phyloP scores from a whole-genome alignment of 805 yeast genomes.

The Candida piceae region DNA sequence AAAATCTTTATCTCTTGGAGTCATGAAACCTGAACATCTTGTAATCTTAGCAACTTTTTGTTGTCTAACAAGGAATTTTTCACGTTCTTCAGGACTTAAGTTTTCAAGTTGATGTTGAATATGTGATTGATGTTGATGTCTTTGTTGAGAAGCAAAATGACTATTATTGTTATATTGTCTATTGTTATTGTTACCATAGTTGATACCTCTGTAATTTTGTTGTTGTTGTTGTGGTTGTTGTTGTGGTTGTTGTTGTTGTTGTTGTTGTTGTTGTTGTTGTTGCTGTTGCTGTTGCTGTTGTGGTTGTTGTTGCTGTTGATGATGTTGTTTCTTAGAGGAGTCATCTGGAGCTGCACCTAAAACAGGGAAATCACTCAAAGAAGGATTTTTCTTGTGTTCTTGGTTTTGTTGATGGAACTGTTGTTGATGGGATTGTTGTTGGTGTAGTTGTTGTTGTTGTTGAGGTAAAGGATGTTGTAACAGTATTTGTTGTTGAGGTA shows the following conservation, averaged over 20 bases:
- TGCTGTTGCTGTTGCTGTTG: neutral
- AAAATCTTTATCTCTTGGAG: constrained; percentile 93
- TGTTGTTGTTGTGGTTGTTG: constrained; percentile 5
- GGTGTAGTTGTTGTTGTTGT: constrained; percentile 15
- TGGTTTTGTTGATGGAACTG: constrained; percentile 11
- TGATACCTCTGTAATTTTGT: constrained; percentile 5
- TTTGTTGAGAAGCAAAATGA: constrained; percentile 12
- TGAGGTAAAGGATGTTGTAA: constrained; percentile 15
- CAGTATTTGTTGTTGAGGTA: constrained; percentile 6
- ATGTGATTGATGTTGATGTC: constrained; percentile 23
- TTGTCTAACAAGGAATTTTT: constrained; percentile 59
- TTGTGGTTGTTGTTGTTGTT: constrained; percentile 7
- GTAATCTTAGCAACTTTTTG: constrained; percentile 71
- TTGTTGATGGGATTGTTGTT: constrained; percentile 13
- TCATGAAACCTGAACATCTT: constrained; percentile 90
- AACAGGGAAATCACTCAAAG: constrained; percentile 18
- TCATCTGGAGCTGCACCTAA: constrained; percentile 5
- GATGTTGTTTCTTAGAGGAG: neutral
- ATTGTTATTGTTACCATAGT: neutral
- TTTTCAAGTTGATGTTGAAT: constrained; percentile 33
- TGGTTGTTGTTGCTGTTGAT: constrained; percentile 4
- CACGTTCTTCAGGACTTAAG: constrained; percentile 69
- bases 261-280: constrained; percentile 6
- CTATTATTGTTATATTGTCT: constrained; percentile 8
- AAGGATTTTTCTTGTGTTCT: constrained; percentile 21